phyloP scores from a whole-genome alignment of 805 yeast genomes.

The Tetrapisispora fleetii region DNA sequence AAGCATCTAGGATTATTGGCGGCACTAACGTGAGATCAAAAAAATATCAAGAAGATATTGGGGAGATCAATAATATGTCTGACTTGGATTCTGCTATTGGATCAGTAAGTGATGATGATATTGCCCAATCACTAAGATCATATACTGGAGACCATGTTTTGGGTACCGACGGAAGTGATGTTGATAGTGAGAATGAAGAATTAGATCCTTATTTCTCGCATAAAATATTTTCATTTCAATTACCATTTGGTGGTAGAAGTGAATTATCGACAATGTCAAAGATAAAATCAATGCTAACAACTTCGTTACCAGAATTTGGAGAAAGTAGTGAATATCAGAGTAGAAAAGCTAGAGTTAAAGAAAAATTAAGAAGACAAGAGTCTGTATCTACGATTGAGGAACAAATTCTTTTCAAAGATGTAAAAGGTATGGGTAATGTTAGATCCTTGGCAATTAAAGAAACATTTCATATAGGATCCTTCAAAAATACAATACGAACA shows the following conservation, averaged over 20 bases:
- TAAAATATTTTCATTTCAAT: constrained; percentile 30
- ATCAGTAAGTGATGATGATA: neutral
- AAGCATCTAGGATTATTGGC: constrained; percentile 1
- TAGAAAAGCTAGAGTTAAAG: constrained; percentile 19
- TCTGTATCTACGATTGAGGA: constrained; percentile 57
- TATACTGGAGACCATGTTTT: neutral
- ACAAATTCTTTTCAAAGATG: constrained; percentile 42
- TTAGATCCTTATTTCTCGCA: constrained; percentile 7
- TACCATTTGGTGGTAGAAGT: constrained; percentile 32
- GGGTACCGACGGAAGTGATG: neutral
- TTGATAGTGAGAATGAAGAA: neutral
- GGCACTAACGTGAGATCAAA: constrained; percentile 1
- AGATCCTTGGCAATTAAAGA: constrained; percentile 61
- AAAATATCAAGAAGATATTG: neutral
- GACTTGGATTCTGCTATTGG: neutral
- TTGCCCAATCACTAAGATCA: neutral
- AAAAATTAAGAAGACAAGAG: constrained; percentile 39
- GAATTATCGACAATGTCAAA: constrained; percentile 4
- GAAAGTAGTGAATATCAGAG: neutral
- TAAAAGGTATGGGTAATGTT: constrained; percentile 53
- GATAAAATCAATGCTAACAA: constrained; percentile 13
- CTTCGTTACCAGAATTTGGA: neutral
- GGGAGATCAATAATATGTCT: neutral
- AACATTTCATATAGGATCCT: constrained; percentile 42
- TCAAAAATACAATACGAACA: constrained; percentile 18